Percentiles rank a stretch among this genome's conserved stretches.
These are phyloP conservation scores for Trypanosoma vivax DNA, from an alignment of 208 protist genomes.

Conservation along the genomic window DNA sequence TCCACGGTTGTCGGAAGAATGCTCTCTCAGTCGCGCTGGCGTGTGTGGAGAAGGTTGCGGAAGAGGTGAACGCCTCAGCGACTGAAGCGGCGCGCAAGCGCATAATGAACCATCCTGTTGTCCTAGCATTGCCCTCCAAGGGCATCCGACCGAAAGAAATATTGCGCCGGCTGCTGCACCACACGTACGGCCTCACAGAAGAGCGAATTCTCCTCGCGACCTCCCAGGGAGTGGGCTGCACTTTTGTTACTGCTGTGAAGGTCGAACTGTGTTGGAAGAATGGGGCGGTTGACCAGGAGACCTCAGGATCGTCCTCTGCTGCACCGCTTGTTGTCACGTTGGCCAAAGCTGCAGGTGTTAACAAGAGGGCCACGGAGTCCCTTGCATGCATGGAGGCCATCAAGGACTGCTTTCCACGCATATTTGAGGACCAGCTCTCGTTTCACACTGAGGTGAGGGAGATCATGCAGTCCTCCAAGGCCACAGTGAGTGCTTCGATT, in stretches of 20 bases:
- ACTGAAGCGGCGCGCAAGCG: conserved; percentile 19
- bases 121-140: conserved; percentile 41
- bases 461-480: conserved; percentile 30
- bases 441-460: conserved; percentile 44
- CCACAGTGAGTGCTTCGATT: conserved; percentile 17
- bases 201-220: conserved; percentile 26
- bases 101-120: conserved; percentile 26
- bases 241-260: conserved; percentile 25
- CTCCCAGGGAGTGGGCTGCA: not conserved
- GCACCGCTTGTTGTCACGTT: conserved; percentile 24
- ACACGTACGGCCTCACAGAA: conserved; percentile 47
- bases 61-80: conserved; percentile 15
- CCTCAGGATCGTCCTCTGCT: not conserved
- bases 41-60: conserved; percentile 24
- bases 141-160: conserved; percentile 37
- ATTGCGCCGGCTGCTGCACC: conserved; percentile 40
- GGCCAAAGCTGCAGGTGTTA: conserved; percentile 19
- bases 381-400: conserved; percentile 39
- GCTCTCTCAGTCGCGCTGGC: conserved; percentile 23
- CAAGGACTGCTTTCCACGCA: conserved; percentile 41
- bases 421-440: conserved; percentile 57
- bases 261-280: conserved; percentile 5
- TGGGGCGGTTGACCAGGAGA: not conserved
- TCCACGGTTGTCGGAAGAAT: conserved; percentile 14
- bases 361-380: conserved; percentile 27